Base-by-base conservation (phyloP, 2,329 filamentous ascomycete species). In the Hypocrella siamensis region DNA sequence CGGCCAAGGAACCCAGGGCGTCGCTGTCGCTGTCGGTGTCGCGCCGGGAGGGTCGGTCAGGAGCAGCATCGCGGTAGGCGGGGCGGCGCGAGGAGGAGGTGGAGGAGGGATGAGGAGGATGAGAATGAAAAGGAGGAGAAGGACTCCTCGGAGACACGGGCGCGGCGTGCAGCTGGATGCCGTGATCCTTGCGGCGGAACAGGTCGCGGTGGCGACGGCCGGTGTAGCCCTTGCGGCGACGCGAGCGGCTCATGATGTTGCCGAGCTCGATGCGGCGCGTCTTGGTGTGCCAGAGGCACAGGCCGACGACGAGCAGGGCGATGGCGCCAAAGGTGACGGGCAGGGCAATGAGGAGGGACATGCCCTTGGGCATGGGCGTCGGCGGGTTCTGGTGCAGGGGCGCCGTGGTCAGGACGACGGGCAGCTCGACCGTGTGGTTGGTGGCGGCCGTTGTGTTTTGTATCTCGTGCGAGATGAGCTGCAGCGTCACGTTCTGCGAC, bases 271-370 rank as follows among this genome's bases (percentile, higher is more conserved):
- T 67, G 37, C 47, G 47, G 34, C 68, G 60, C n/a, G 56, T 49
- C 42, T 61, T 57, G 33, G 59, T 55, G 49, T 71, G 68, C 58
- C 61, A 70, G 57, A 76, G 33, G 54, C 65, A 59, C 51, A 73
- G 46, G 51, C 75, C 57, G 53, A 75, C 27, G 42, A 70, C 36
- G 39, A 66, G 53, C 30, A 70, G 37, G 26, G 54, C 30, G 33
- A 68, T 49, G 43, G 61, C 54, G 31, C 59, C 61, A n/a, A 68
- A 48, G 15, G 66, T 52, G 33, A 56, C 49, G 14, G 69, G 68
- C 5, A 74, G 54, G 11, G 60, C 68, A 40, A 75, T 67, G 44
- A 58, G 57, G 28, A 74, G 52, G 18, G 59, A 63, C 8, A 53
- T 40, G 30, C 58, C 44, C 37, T 48, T 39, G 39, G 52, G 49